Base-by-base conservation (phyloP, 768 basidiomycete species). In the Heimioporus sp. region DNA sequence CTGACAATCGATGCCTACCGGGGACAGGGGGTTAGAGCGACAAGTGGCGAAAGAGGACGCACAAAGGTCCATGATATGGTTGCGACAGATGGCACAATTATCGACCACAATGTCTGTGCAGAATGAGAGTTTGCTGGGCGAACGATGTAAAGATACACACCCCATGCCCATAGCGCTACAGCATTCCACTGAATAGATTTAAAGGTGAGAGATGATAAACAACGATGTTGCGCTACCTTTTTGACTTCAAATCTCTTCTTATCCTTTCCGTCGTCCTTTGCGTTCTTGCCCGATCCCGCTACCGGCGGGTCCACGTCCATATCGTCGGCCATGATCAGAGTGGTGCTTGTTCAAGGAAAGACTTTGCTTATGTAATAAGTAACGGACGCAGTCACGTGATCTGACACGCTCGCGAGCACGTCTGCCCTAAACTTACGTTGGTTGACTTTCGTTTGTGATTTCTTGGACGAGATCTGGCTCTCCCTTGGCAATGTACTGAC, bases 41-140 rank as follows among this genome's bases (percentile, higher is more conserved):
- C 30, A 41, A 28, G 46, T 34, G 10, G 31, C 4, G 30, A 46
- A 45, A 37, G 15, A 36, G 37, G 11, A 74, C 90, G 63, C 62
- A 98, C 97, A 99, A 41, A 98, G 87, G 72, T 99, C 97, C 97
- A 99, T 99, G 76, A 99, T 98, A 67, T 99, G 96, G 70, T 98
- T 98, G 71, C 94, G 85, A 80, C 97, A 99, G 76, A 99, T 99
- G 46, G 97, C 97, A 64, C 97, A 98, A 74, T 98, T 99, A 73
- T 98, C 96, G 52, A 98, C 96, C 54, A 97, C 94, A 65, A 98
- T 98, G 69, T 98, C 95, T 96, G 56, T 41, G 46, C 10, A 1
- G 47, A 19, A 56, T 65, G 37, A 65, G 37, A 49, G 31, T 50
- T 53, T 45, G 38, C 43, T 36, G 38, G 40, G 16, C 15, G 15